Evolutionary conservation across 1,284 basidiomycete genomes (phyloP), one percentile per base, ranked within the genome.

Genomic region (Austroboletus niveus): DNA sequence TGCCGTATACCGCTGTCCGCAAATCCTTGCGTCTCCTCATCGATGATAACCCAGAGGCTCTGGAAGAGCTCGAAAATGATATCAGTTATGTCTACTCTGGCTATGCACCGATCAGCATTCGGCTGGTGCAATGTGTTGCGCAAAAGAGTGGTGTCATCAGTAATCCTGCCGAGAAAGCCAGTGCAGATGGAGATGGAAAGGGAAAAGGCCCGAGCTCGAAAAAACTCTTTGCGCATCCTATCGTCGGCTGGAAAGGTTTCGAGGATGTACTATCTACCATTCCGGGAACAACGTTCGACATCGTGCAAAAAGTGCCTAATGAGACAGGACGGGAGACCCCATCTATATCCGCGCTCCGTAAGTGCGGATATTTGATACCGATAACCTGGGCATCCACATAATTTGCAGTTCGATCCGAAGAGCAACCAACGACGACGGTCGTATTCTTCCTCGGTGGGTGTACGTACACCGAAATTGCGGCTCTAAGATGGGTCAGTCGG

Each of bases 391-490:
- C 42, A 52, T 46, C 53, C 9, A 55, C 31, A 38, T 49, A 27
- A 27, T 47, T 35, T 52, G 12, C 47, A 84, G 82, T 77, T 54
- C 72, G 73, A 52, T 65, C 76, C 20, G 71, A 69, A 52, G 81
- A 81, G 57, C 76, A 75, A 56, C 72, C 80, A 5, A 65, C 55
- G 4, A 97, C 89, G 4, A 98, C 94, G 2, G 82, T 97, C 22
- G 91, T 99, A 10, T 98, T 98, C 73, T 98, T 98, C 81, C 74
- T 99, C n/a, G 97, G 97, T 34, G 97, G 97, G 4, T 95, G 95
- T 68, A 99, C 97, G 7, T 97, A 92, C 63, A 95, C 96, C 8
- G 97, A 99, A 74, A 91, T 99, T 49, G 87, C 95, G 20, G 95
- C 96, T 9, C 69, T 99, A 59, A 78, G 97, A 63, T 97, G 93